phyloP scores from a whole-genome alignment of 2,329 filamentous ascomycete species.

The Xenoacremonium recifei region DNA sequence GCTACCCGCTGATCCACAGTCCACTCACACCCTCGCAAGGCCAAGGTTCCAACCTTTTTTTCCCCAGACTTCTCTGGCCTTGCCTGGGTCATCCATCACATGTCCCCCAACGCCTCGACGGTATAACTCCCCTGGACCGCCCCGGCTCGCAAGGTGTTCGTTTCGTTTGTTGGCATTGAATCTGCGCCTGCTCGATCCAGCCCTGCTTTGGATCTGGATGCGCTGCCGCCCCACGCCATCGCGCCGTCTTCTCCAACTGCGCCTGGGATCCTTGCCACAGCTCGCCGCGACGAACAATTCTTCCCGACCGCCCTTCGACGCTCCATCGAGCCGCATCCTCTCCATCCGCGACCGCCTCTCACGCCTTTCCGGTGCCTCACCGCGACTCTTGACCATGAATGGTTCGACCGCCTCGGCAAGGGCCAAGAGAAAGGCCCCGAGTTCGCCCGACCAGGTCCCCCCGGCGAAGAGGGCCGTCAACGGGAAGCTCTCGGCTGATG shows the following conservation, averaged over 20 bases:
- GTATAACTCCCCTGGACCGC: no score
- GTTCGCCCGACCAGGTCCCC: conserved; percentile 36
- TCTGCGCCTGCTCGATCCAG: conserved; percentile 11
- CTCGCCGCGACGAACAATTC: conserved; percentile 10
- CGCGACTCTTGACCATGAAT: conserved; percentile 38
- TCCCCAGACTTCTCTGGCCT: conserved; percentile 22
- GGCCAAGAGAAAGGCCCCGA: conserved; percentile 53
- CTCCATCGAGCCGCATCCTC: conserved; percentile 7
- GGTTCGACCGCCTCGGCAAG: conserved; percentile 39
- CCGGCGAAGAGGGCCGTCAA: conserved; percentile 40
- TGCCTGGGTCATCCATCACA: conserved; percentile 35
- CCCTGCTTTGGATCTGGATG: conserved; percentile 18
- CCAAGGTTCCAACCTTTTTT: conserved; percentile 22
- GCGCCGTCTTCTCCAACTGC: conserved; percentile 13
- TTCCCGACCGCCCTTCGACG: no score
- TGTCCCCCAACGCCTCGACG: conserved; percentile 28
- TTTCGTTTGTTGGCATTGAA: conserved; percentile 6
- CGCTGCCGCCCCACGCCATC: conserved; percentile 23
- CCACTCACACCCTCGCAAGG: conserved; percentile 17
- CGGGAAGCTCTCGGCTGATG: conserved; percentile 48
- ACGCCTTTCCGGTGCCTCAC: conserved; percentile 3
- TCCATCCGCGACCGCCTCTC: conserved; percentile 7
- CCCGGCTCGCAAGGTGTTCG: no score
- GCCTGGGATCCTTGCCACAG: conserved; percentile 20
- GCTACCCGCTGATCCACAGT: conserved; percentile 33